Evolutionary conservation across 306 rosid species (phyloP), one percentile per base, ranked within the genome.

Genomic region (Prunus armeniaca): DNA sequence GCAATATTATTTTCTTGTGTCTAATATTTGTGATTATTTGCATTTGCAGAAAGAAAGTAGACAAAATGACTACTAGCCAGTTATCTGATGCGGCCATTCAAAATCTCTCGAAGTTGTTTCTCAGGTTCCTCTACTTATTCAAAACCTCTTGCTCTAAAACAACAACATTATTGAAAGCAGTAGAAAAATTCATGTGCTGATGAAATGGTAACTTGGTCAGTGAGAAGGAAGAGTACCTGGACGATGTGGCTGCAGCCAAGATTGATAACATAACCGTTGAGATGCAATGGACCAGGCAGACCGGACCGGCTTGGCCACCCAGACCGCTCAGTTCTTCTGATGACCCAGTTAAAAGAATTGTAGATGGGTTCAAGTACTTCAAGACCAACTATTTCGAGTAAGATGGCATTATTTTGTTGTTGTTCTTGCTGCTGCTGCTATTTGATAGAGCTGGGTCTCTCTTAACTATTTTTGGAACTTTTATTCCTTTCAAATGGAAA

Each of bases 381-480:
- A 85, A 43, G 80, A 8, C 41, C 76, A 50, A 72, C 78, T 51
- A 78, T 22, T 90, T 86, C 75, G 79, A 84, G 96, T 90, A 27
- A 17, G 6, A 3, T 52, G 14, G 25, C 17, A 47, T 27, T 34
- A 27, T 61, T 47, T 14, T 11, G 41, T 6, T 34, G 41, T 34
- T 34, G 43, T 34, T 34, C 9, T 34, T 34, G 43, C 43, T 34
- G 9, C 43, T 34, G 43, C 2, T 1, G 43, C 43, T 6, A 34
- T 34, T 34, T 1, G 9, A 34, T 34, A 1, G 43, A 6, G 1
- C 9, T 32, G 38, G 38, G 7, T 34, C 43, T 34, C 43, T 6
- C 38, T 34, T 34, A 1, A 34, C 43, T 34, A 34, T 34, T 34
- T 34, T 34, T 6, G 57, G 9, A 52, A 15, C 15, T 52, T 52